phyloP scores from a whole-genome alignment of 2,329 filamentous ascomycete genomes.

The Fusarium solani-melongenae region DNA sequence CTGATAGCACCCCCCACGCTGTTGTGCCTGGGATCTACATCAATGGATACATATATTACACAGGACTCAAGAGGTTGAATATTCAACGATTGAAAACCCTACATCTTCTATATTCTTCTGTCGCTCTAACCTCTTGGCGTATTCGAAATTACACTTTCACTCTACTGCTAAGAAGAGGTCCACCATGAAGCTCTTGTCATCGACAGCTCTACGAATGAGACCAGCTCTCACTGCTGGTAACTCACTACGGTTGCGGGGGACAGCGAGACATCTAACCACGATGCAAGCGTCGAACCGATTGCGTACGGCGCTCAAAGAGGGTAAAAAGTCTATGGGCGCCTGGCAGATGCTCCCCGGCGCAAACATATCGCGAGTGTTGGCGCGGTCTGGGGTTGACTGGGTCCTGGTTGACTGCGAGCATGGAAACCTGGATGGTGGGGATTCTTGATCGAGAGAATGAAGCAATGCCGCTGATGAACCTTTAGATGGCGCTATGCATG shows the following conservation, averaged over 20 bases:
- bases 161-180: background rate
- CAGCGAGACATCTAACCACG: conserved; percentile 28
- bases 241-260: conserved; percentile 10
- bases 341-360: conserved; percentile 74
- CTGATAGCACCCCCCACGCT: conserved; percentile 31
- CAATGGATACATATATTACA: background rate
- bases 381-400: conserved; percentile 73
- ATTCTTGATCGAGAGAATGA: background rate
- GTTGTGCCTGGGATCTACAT: background rate
- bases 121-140: background rate
- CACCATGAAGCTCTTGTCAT: conserved; percentile 32
- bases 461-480: background rate
- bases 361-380: conserved; percentile 69
- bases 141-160: background rate
- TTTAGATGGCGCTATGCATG: conserved; percentile 62
- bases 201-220: conserved; percentile 25
- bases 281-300: conserved; percentile 62
- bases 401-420: conserved; percentile 70
- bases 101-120: background rate
- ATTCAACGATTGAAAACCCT: background rate
- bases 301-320: conserved; percentile 60
- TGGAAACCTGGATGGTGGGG: conserved; percentile 61
- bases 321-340: conserved; percentile 63
- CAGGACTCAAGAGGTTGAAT: background rate
- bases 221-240: conserved; percentile 22